phyloP scores from a whole-genome alignment of 2,329 filamentous ascomycete species.

The Paecilomyces niveus region DNA sequence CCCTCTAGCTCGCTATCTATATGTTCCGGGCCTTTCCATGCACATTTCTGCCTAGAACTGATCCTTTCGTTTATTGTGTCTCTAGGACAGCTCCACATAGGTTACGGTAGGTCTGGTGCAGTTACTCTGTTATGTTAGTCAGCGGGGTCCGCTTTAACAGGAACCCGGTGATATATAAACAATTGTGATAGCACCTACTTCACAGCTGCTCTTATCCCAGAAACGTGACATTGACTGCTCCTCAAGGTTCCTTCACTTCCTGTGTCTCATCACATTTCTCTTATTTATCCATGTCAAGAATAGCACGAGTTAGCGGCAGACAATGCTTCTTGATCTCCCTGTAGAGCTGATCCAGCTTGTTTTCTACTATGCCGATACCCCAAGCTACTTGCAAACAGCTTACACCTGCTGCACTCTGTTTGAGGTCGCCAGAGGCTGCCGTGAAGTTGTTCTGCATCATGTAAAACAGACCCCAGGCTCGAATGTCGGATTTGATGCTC shows the following conservation, averaged over 20 bases:
- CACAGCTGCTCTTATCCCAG: not conserved
- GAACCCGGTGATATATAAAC: not conserved
- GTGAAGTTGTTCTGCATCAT: conserved; percentile 30
- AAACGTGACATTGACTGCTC: not conserved
- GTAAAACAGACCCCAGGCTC: conserved; percentile 27
- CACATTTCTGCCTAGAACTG: not conserved
- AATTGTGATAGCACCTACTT: not conserved
- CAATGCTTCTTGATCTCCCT: conserved; percentile 30
- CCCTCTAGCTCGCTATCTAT: not conserved
- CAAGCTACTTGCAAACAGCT: conserved; percentile 31
- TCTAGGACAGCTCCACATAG: not conserved
- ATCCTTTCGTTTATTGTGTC: not conserved
- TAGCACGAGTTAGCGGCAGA: not conserved
- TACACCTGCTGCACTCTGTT: conserved; percentile 29
- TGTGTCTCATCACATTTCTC: not conserved
- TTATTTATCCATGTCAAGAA: not conserved
- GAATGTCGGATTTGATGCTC: conserved; percentile 10
- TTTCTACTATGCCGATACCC: conserved; percentile 24
- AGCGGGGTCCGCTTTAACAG: not conserved
- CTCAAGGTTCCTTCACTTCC: not conserved
- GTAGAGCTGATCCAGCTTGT: conserved; percentile 33
- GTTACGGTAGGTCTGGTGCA: not conserved
- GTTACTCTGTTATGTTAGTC: not conserved
- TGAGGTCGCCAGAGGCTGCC: conserved; percentile 24
- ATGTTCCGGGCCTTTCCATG: not conserved